A percentile compares a stretch with the other conserved stretches of the same genome.
Evolutionary conservation across 192 early-diverging fungal genomes (phyloP).

Genomic region (Geranomyces variabilis): DNA sequence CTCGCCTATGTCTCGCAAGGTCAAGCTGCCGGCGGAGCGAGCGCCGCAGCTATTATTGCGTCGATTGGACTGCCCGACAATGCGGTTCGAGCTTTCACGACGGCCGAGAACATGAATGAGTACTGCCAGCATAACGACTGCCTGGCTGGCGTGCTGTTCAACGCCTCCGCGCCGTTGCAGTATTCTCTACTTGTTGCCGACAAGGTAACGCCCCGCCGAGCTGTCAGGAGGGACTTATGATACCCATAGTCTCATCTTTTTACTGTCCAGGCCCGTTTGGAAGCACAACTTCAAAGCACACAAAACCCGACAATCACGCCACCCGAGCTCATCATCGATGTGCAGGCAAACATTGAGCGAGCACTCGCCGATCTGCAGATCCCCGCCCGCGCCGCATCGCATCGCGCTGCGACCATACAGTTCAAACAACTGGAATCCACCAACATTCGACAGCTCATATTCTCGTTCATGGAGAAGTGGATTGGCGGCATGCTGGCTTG

Average conservation of each 20-base stretch:
- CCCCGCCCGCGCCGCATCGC: too few species aligned
- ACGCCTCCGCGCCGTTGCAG: too few species aligned
- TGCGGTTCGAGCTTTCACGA: background rate
- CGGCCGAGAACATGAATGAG: background rate
- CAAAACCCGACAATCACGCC: too few species aligned
- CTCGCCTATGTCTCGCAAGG: background rate
- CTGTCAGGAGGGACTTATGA: too few species aligned
- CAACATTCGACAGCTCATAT: background rate
- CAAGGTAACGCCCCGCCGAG: too few species aligned
- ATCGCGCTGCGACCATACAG: background rate
- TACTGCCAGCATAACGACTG: background rate
- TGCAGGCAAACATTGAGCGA: too few species aligned
- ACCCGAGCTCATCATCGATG: too few species aligned
- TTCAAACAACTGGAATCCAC: constrained; percentile 4
- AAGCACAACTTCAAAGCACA: too few species aligned
- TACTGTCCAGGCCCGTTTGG: too few species aligned
- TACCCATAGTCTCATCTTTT: too few species aligned
- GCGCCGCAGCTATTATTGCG: background rate
- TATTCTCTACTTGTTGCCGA: too few species aligned
- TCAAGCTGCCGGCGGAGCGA: background rate
- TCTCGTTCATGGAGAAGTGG: background rate
- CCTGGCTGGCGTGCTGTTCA: background rate
- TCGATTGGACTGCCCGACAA: background rate
- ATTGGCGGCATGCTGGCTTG: constrained; percentile 1
- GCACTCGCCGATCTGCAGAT: too few species aligned